Percentiles rank a stretch among this genome's conserved stretches.
Evolutionary conservation across 176 grass and related monocot genomes (phyloP).

Genomic region (Oryza brachyantha): DNA sequence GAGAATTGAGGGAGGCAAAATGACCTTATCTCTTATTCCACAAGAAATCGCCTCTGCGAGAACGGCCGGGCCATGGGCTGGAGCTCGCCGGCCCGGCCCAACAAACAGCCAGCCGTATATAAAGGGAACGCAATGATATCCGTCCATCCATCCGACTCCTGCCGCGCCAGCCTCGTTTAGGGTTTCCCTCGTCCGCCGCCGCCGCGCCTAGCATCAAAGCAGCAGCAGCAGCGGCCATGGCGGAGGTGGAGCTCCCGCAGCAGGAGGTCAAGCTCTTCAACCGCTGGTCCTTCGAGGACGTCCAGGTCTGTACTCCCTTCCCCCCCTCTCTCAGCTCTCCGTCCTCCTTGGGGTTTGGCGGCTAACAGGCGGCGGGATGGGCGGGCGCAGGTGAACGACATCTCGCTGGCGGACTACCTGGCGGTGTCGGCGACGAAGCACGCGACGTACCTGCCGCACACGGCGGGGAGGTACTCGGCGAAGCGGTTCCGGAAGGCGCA

Average conservation of each 20-base stretch:
- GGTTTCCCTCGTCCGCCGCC: background rate
- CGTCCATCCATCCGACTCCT: too few species aligned
- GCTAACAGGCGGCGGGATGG: background rate
- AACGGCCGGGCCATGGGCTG: too few species aligned
- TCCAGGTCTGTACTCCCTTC: slow-evolving; percentile 34
- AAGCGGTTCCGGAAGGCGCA: slow-evolving; percentile 93
- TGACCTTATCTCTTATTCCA: too few species aligned
- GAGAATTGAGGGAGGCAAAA: too few species aligned
- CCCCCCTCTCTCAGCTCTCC: too few species aligned
- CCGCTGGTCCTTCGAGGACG: slow-evolving; percentile 76
- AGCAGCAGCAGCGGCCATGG: slow-evolving; percentile 15
- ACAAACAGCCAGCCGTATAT: too few species aligned
- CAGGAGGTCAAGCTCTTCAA: slow-evolving; percentile 77
- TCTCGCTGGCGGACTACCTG: slow-evolving; percentile 74
- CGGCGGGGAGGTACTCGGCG: slow-evolving; percentile 70
- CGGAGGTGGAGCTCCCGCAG: slow-evolving; percentile 30
- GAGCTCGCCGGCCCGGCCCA: too few species aligned
- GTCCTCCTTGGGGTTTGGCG: background rate
- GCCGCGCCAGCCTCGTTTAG: background rate
- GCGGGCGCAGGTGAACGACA: slow-evolving; percentile 74
- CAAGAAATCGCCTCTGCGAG: too few species aligned
- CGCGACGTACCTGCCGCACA: slow-evolving; percentile 75
- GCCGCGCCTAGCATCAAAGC: background rate
- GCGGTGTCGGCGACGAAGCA: slow-evolving; percentile 67
- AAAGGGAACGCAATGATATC: too few species aligned